A percentile compares a stretch with the other conserved stretches of the same genome.
Conservation (phyloP, 441 rosid genomes). For the Cnidoscolus chayamansa region DNA sequence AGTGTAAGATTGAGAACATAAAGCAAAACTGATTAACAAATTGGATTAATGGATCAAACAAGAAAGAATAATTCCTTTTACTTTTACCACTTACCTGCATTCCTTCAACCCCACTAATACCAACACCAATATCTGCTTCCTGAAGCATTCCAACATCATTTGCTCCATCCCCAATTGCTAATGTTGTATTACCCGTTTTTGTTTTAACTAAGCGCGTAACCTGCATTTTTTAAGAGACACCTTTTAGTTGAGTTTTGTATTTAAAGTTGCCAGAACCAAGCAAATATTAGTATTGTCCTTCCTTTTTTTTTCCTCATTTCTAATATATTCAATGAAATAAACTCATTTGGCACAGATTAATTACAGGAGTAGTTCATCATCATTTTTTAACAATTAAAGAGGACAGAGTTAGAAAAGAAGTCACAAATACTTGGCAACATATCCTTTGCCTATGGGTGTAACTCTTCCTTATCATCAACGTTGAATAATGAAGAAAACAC, state of each 20-base stretch:
- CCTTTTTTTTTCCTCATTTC: background rate
- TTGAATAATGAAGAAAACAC: background rate
- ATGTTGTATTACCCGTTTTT: constrained; percentile 62
- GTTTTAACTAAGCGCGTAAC: constrained; percentile 75
- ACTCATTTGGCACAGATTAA: background rate
- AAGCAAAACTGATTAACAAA: constrained; percentile 9
- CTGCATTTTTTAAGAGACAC: constrained; percentile 30
- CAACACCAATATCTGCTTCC: constrained; percentile 92
- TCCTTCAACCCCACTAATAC: constrained; percentile 91
- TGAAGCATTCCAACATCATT: constrained; percentile 98
- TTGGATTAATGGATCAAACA: constrained; percentile 7
- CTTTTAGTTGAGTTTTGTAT: constrained; percentile 14
- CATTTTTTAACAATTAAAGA: background rate
- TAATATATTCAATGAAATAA: constrained; percentile 9
- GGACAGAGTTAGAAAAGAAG: background rate
- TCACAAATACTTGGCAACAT: background rate
- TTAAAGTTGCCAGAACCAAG: constrained; percentile 14
- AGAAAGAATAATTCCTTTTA: constrained; percentile 3
- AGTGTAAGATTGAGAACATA: constrained; percentile 11
- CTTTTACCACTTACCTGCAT: constrained; percentile 63
- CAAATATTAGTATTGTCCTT: constrained; percentile 7
- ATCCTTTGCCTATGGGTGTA: background rate
- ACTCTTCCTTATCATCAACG: background rate
- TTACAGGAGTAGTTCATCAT: background rate
- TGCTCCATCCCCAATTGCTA: constrained; percentile 92